Conservation (phyloP, 148 eudicot genomes). For the Amaranthus cruentus region DNA sequence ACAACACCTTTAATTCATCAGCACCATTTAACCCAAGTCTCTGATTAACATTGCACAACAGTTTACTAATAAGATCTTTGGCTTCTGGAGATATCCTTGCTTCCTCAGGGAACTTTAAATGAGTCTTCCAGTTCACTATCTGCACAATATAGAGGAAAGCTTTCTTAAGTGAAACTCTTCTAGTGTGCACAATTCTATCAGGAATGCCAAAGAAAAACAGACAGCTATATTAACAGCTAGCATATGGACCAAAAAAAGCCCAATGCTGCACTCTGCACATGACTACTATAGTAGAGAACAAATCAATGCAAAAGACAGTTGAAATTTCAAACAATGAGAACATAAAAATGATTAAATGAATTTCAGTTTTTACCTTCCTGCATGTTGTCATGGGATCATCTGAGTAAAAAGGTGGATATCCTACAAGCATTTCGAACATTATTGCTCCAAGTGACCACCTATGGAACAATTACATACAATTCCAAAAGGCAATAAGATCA, state of each 20-base stretch:
- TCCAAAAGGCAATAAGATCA: constrained; percentile 14
- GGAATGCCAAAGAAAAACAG: not conserved
- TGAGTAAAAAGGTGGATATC: constrained; percentile 96
- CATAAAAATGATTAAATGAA: not conserved
- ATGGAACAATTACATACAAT: constrained; percentile 21
- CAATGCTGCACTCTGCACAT: not conserved
- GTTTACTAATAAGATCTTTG: constrained; percentile 80
- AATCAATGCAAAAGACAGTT: constrained; percentile 6
- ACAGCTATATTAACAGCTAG: not conserved
- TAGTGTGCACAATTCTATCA: not conserved
- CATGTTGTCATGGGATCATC: constrained; percentile 98
- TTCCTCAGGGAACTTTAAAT: constrained; percentile 90
- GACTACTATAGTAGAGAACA: constrained; percentile 1
- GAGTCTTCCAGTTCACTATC: constrained; percentile 96
- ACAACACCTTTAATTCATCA: constrained; percentile 92
- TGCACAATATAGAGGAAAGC: constrained; percentile 24
- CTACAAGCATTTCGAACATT: constrained; percentile 95
- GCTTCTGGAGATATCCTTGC: constrained; percentile 76
- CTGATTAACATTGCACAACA: constrained; percentile 82
- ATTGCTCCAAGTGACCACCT: constrained; percentile 99
- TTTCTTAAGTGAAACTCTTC: constrained; percentile 12
- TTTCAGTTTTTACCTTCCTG: constrained; percentile 61
- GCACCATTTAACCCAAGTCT: constrained; percentile 89
- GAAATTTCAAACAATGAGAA: constrained; percentile 5
- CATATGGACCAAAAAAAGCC: constrained; percentile 4